Evolutionary conservation across 2,329 filamentous ascomycete species (phyloP).

Genomic region (Xylariaceae sp.): DNA sequence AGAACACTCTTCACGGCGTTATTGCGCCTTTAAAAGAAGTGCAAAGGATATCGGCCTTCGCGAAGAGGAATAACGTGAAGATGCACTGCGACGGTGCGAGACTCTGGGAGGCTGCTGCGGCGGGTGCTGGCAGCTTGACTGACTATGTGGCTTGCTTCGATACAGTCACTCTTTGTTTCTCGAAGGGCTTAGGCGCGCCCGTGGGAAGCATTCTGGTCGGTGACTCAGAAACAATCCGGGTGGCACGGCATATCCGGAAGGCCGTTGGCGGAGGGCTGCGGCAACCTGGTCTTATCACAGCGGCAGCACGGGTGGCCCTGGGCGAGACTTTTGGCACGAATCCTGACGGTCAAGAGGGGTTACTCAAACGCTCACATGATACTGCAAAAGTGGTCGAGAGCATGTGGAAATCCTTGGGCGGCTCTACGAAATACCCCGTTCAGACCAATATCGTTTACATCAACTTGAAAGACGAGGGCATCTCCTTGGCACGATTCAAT

Average conservation of each 20-base stretch:
- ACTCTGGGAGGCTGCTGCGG: constrained; percentile 76
- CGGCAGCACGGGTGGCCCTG: constrained; percentile 68
- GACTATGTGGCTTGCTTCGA: constrained; percentile 67
- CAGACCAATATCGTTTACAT: constrained; percentile 95
- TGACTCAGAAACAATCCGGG: constrained; percentile 32
- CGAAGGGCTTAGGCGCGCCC: constrained; percentile 78
- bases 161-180: constrained; percentile 74
- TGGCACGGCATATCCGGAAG: constrained; percentile 56
- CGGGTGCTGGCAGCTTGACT: constrained; percentile 63
- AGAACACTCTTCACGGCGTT: constrained; percentile 81
- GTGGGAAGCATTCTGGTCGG: constrained; percentile 74
- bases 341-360: background rate
- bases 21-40: constrained; percentile 75
- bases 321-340: constrained; percentile 38
- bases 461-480: constrained; percentile 62
- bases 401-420: constrained; percentile 44
- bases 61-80: constrained; percentile 59
- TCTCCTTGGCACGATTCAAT: constrained; percentile 52
- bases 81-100: constrained; percentile 79
- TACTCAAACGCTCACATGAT: background rate
- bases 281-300: constrained; percentile 70
- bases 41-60: constrained; percentile 68
- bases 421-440: constrained; percentile 64
- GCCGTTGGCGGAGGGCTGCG: constrained; percentile 72
- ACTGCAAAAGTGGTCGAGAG: background rate